Evolutionary conservation across 371 early-diverging fungal genomes (phyloP), one percentile per base, ranked within the genome.

Genomic region (Mucor racemosus): DNA sequence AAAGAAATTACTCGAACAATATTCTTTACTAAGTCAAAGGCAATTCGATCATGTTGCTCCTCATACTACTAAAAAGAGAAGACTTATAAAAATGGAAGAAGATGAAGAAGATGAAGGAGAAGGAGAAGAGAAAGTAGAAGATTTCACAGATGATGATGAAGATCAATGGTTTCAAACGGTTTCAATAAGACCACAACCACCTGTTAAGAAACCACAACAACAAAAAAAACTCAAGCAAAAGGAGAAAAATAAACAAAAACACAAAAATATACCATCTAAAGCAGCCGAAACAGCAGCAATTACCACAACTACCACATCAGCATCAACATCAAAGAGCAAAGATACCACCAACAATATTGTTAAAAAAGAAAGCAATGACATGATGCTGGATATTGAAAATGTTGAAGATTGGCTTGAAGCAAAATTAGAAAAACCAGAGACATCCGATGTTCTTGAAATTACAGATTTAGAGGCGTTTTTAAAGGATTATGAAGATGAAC

Each of bases 141-240:
- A 33, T 5, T n/a, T 9, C 15, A 40, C 64, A 21, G 13, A 61
- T 13, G 58, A 61, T 14, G 66, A 66, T 15, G 71, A 71, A 4
- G 53, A 65, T 10, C 65, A 70, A 44, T 61, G 62, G 59, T 72
- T 72, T 39, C 68, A 72, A 58, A 72, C 72, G 0, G 26, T 72
- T 0, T 72, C 72, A 0, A 55, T 14, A 31, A 46, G 65, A 61
- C 39, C 63, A 6, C 64, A 64, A 26, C 69, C 14, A 38, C 42
- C 21, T 6, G 21, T 38, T 5, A 42, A 14, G 15, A 57, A 42
- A 42, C 14, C 34, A 26, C 26, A 42, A 21, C 33, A 10, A 33
- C 56, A 56, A n/a, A 10, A n/a, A 8, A 50, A 50, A 13, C 50
- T 11, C 8, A 50, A 19, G 11, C 50, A 19, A 50, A 50, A 50